Evolutionary conservation across 1,284 basidiomycete species (phyloP), one percentile per base, ranked within the genome.

Genomic region (Xerocomus minutiporus): DNA sequence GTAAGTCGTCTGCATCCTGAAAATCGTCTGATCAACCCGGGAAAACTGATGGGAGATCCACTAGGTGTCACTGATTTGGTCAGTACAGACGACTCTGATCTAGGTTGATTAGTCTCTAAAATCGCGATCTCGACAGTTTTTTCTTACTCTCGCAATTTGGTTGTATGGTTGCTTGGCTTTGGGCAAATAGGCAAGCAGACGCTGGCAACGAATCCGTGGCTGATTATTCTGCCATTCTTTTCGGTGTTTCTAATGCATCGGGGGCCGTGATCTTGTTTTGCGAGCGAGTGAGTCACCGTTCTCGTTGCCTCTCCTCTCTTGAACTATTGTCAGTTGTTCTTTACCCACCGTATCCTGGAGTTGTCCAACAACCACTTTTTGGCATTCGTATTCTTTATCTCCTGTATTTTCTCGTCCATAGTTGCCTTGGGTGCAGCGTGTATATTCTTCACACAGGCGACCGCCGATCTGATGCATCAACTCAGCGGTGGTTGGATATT

Each of bases 351-450:
- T 15, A 53, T 63, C 28, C 42, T 62, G 26, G 48, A 40, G 50
- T 23, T 46, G 4, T 62, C 62, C 46, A 34, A 55, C 11, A 64
- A 53, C 20, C 54, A 60, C 17, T 2, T 58, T 3, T 39, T 66
- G 23, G 41, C 51, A 29, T 54, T 62, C 7, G 6, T 46, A 17
- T 49, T 55, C 32, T 57, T 62, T 11, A 40, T 58, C 15, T 39
- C 44, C 12, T 66, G 62, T 46, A 45, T 64, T 4, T 58, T 63
- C 38, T 48, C 62, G 5, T 61, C 66, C 20, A 64, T 60, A 7
- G 55, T 50, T 46, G 59, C 60, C 23, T 49, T 62, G 52, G 61
- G 64, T 2, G 55, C 51, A 11, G 60, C 62, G 1, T 48, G 53
- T n/a, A n/a, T 49, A 35, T 63, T 66, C 35, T 63, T 66, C 34